phyloP scores from a whole-genome alignment of 176 grass and related monocot species.

The Tuctoria greenei region DNA sequence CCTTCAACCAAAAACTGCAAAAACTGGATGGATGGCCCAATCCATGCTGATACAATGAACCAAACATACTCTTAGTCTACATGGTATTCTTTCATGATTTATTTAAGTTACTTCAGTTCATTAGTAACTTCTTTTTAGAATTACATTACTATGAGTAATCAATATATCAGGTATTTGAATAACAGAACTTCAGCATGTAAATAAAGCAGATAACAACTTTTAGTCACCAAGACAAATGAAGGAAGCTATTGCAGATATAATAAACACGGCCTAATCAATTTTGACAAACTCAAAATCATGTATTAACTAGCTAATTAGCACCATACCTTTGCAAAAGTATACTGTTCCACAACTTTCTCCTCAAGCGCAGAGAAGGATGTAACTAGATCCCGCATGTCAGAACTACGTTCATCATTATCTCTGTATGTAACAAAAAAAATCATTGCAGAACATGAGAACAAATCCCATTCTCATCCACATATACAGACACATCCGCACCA shows the following conservation, averaged over 20 bases:
- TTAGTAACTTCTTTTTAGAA: slow-evolving; percentile 27
- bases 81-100: background rate
- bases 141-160: background rate
- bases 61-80: background rate
- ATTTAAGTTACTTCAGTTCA: background rate
- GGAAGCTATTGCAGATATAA: background rate
- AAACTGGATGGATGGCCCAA: no score
- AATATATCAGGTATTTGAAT: slow-evolving; percentile 16
- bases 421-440: slow-evolving; percentile 43
- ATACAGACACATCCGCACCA: background rate
- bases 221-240: slow-evolving; percentile 16
- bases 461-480: no score
- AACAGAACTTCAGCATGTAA: slow-evolving; percentile 5
- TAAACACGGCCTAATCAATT: background rate
- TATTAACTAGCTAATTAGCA: slow-evolving; percentile 26
- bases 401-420: slow-evolving; percentile 74
- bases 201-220: slow-evolving; percentile 3
- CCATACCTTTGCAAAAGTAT: slow-evolving; percentile 86
- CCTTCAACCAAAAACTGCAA: no score
- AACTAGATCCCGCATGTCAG: slow-evolving; percentile 77
- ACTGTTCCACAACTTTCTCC: slow-evolving; percentile 91
- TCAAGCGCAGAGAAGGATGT: slow-evolving; percentile 89
- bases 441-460: background rate
- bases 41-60: no score
- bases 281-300: background rate